Evolutionary conservation across 208 protist species (phyloP), one percentile per base, ranked within the genome.

Genomic region (Leishmania turanica): DNA sequence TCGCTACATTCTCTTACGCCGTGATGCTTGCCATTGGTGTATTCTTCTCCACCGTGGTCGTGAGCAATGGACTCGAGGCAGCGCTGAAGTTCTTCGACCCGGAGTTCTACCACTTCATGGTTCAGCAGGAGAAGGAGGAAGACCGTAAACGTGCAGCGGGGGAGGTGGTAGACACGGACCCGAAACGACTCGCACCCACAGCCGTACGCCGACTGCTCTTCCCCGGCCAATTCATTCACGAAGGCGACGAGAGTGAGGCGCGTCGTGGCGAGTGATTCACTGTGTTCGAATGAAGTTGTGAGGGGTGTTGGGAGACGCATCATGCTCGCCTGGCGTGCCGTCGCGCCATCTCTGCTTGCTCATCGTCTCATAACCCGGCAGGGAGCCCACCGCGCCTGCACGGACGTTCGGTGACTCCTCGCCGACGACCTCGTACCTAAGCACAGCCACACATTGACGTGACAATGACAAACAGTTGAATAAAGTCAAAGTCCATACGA

Each of bases 61-160:
- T 95, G 66, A 82, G 64, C 31, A 80, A 90, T 42, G 78, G 53
- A 9, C 86, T 94, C 2, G 93, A 96, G 80, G 71, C 83, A 11
- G 90, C 86, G 27, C 78, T 96, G 58, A 85, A 88, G 77, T 86
- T 93, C 31, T 94, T 96, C 75, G 93, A 96, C 58, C 90, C 90
- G 1, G 87, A 94, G 62, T 96, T 96, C 76, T 96, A 95, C 74
- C 80, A 77, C 11, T 96, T 96, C 71, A 92, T 96, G 90, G 62
- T 89, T 2, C 74, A 88, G 74, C 93, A 95, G 82, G 91, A 96
- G 68, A 78, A 89, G 71, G 88, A 96, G 68, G 93, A 96, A 79
- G 65, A 85, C 75, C 85, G 85, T 1, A 80, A 84, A 77, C 86
- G 78, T 2, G 76, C 86, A 58, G 86, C 84, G 1, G 93, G 93